Evolutionary conservation across 2,329 filamentous ascomycete species (phyloP).

Genomic region (Furcasterigmium sp.): DNA sequence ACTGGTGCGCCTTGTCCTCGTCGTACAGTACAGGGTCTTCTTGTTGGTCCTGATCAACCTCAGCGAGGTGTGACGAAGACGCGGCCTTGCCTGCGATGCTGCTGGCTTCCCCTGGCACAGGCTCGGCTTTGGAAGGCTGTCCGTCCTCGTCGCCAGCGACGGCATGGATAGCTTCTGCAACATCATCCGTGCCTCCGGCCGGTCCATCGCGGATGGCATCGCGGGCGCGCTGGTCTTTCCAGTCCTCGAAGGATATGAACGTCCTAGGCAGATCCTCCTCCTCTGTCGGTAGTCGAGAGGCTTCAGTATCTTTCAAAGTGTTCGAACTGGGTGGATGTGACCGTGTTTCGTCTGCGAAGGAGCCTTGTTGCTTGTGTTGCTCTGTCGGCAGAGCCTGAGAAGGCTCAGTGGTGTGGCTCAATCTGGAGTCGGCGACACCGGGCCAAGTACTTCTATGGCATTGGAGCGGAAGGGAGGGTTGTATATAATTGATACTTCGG

Average conservation of each 20-base stretch:
- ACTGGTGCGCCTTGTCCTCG: constrained; percentile 45
- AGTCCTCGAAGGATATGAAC: constrained; percentile 96
- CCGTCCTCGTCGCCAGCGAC: not conserved
- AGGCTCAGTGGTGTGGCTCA: too few species aligned
- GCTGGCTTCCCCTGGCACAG: constrained; percentile 36
- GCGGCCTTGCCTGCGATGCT: constrained; percentile 2
- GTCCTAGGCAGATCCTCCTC: constrained; percentile 33
- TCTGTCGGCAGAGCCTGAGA: not conserved
- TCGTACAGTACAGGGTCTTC: constrained; percentile 39
- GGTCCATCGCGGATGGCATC: constrained; percentile 52
- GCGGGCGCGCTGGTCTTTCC: constrained; percentile 90
- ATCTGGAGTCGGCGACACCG: not conserved
- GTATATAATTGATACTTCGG: constrained; percentile 76
- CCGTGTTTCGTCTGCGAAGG: too few species aligned
- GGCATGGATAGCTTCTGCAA: constrained; percentile 56
- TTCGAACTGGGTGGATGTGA: too few species aligned
- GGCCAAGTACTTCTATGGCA: constrained; percentile 63
- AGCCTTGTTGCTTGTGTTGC: not conserved
- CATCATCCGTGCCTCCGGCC: constrained; percentile 95
- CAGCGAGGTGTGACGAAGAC: not conserved
- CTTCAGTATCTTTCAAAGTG: not conserved
- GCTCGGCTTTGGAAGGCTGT: constrained; percentile 52
- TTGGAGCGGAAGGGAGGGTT: constrained; percentile 69
- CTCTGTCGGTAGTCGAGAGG: constrained; percentile 5
- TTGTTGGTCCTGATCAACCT: constrained; percentile 16